These are phyloP conservation scores for Dorcoceras hygrometricum DNA, from an alignment of 257 asterid species.

Conservation along the genomic window DNA sequence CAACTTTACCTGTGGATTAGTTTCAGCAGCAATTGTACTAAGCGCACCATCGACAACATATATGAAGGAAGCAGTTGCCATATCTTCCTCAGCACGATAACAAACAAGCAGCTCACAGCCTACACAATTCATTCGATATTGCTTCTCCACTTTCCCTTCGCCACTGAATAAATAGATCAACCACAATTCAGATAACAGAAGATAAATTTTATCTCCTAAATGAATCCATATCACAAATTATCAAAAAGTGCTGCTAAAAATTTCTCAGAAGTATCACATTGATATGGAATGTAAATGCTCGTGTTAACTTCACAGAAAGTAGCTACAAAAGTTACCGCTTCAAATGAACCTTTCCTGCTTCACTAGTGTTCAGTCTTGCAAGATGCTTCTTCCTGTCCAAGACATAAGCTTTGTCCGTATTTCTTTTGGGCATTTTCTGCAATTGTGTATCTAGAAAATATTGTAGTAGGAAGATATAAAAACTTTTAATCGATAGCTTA, in stretches of 20 bases:
- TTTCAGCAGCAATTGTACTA: conserved; percentile 96
- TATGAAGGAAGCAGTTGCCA: conserved; percentile 69
- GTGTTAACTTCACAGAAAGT: not conserved
- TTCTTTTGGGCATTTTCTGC: conserved; percentile 99
- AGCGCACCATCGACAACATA: conserved; percentile 96
- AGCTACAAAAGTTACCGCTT: conserved; percentile 62
- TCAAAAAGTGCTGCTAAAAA: too few species aligned
- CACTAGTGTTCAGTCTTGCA: conserved; percentile 88
- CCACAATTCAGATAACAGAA: conserved; percentile 14
- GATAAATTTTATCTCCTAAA: not conserved
- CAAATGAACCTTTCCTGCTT: conserved; percentile 88
- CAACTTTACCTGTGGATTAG: conserved; percentile 80
- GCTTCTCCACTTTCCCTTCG: conserved; percentile 95
- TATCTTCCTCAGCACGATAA: conserved; percentile 89
- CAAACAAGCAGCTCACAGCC: conserved; percentile 95
- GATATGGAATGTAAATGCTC: not conserved
- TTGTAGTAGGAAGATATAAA: conserved; percentile 36
- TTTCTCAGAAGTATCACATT: not conserved
- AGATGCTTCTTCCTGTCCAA: conserved; percentile 85
- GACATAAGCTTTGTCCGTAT: conserved; percentile 93
- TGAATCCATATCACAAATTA: too few species aligned
- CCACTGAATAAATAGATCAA: conserved; percentile 51
- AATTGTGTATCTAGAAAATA: conserved; percentile 79
- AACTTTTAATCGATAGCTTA: not conserved
- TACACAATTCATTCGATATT: conserved; percentile 84